These are phyloP conservation scores for Phlebiopsis flavidoalba DNA, from an alignment of 768 basidiomycete genomes.

Conservation along the genomic window DNA sequence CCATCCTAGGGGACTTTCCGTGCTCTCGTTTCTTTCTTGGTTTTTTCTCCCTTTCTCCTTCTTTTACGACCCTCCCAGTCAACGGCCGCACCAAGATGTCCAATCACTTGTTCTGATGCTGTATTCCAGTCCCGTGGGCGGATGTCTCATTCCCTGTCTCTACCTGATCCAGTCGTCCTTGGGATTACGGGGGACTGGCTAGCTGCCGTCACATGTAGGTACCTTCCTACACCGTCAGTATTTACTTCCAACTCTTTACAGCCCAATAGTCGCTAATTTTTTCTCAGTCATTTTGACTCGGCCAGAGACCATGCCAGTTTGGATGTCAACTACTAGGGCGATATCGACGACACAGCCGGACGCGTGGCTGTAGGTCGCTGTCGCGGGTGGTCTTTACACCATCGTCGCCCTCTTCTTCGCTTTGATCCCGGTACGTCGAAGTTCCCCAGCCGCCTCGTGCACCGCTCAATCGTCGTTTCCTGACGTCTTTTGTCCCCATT, in stretches of 20 bases:
- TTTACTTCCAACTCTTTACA: background rate
- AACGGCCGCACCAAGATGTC: slow-evolving; percentile 15
- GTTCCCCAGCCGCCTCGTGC: background rate
- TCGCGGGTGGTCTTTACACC: slow-evolving; percentile 17
- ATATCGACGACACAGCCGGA: slow-evolving; percentile 6
- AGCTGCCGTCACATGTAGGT: slow-evolving; percentile 15
- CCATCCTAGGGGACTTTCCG: background rate
- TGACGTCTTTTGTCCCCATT: background rate
- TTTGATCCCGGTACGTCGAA: slow-evolving; percentile 22
- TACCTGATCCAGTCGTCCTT: slow-evolving; percentile 21
- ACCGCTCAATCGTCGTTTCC: background rate
- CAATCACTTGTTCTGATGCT: slow-evolving; percentile 22
- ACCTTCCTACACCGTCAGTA: slow-evolving; percentile 5
- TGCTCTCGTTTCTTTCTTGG: background rate
- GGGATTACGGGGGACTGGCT: slow-evolving; percentile 4
- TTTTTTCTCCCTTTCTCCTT: slow-evolving; percentile 2
- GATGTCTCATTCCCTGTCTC: slow-evolving; percentile 26
- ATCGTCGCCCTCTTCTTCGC: slow-evolving; percentile 19
- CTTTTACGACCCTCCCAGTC: background rate
- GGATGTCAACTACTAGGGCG: slow-evolving; percentile 8
- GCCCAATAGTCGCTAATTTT: background rate
- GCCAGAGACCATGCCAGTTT: slow-evolving; percentile 8
- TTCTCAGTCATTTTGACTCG: background rate
- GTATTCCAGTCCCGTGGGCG: slow-evolving; percentile 25
- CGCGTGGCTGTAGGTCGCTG: slow-evolving; percentile 17